Conservation (phyloP, 1,139 yeast species). For the Protomyces arabidopsidicola region DNA sequence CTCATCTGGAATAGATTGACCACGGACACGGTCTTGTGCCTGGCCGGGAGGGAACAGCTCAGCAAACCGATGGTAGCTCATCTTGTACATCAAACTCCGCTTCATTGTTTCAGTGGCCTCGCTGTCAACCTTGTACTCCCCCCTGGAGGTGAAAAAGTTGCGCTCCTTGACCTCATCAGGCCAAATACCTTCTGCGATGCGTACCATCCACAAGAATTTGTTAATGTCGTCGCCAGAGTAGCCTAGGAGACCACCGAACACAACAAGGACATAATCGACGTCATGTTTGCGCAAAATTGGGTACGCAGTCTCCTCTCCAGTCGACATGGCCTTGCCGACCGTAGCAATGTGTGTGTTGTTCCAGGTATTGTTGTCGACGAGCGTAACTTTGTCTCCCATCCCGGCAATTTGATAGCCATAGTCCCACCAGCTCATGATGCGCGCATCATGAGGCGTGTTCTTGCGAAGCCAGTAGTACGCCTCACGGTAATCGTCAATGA, state of each 20-base stretch:
- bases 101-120: constrained; percentile 80
- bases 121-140: constrained; percentile 83
- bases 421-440: constrained; percentile 99
- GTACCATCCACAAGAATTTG: constrained; percentile 97
- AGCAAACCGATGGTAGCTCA: constrained; percentile 76
- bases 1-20: constrained; percentile 56
- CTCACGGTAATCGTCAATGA: constrained; percentile 97
- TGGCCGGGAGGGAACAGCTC: constrained; percentile 66
- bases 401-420: constrained; percentile 99
- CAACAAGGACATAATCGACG: constrained; percentile 87
- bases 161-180: constrained; percentile 92
- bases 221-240: constrained; percentile 95
- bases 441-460: constrained; percentile 95
- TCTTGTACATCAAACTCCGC: constrained; percentile 87
- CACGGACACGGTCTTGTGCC: constrained; percentile 81
- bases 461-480: constrained; percentile 98
- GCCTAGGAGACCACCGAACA: constrained; percentile 92
- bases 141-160: constrained; percentile 72
- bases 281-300: constrained; percentile 84
- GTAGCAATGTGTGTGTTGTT: constrained; percentile 98
- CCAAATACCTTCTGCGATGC: constrained; percentile 99
- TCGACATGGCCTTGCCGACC: constrained; percentile 98
- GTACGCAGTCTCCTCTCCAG: constrained; percentile 81
- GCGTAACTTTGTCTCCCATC: constrained; percentile 98
- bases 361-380: constrained; percentile 99